Percentiles rank a stretch among this genome's conserved stretches.
Conservation (phyloP, 768 basidiomycete genomes). For the Sporobolomyces phaffii region DNA sequence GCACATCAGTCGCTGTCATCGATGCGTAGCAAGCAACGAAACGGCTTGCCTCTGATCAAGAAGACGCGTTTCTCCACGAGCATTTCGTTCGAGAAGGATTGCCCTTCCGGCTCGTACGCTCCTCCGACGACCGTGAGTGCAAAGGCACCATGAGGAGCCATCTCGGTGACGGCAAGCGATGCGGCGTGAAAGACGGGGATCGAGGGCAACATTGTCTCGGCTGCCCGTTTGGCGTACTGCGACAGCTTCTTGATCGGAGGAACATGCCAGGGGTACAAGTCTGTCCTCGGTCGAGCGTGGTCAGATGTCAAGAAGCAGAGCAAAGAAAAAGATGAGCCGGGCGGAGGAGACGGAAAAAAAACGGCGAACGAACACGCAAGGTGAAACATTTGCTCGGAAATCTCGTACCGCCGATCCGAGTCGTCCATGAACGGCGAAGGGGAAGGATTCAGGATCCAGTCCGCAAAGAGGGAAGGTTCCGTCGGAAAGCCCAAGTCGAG, state of each 20-base stretch:
- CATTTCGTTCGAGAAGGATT: constrained; percentile 37
- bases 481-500: constrained; percentile 35
- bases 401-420: constrained; percentile 8
- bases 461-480: constrained; percentile 23
- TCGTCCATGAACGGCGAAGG: background rate
- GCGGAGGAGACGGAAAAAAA: too few relatives aligned
- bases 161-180: background rate
- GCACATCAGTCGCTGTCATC: background rate
- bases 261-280: constrained; percentile 24
- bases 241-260: constrained; percentile 23
- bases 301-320: too few relatives aligned
- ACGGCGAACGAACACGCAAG: background rate
- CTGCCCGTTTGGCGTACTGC: constrained; percentile 19
- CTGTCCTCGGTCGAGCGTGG: background rate
- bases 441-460: constrained; percentile 9
- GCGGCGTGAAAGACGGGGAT: constrained; percentile 28
- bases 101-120: constrained; percentile 24
- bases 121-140: constrained; percentile 29
- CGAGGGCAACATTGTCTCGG: constrained; percentile 13
- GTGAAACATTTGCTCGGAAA: constrained; percentile 11
- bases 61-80: constrained; percentile 36
- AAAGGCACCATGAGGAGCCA: constrained; percentile 27
- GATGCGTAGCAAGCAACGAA: background rate
- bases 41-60: constrained; percentile 13
- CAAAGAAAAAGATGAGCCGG: too few relatives aligned